phyloP scores from a whole-genome alignment of 805 yeast genomes.

The Pichia phayaonensis region DNA sequence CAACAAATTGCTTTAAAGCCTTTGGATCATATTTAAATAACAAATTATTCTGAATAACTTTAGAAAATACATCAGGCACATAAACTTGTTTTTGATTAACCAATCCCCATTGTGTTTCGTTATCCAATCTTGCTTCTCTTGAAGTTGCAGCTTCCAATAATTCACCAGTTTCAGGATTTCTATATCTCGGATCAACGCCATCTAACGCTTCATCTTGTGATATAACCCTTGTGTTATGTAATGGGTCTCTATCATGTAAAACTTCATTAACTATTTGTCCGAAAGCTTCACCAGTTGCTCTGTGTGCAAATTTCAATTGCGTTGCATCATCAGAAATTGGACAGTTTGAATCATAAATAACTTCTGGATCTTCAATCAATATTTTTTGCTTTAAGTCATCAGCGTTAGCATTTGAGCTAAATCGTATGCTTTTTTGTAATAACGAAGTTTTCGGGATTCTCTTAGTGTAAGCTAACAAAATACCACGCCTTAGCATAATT shows the following conservation, averaged over 20 bases:
- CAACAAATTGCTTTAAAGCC: conserved; percentile 51
- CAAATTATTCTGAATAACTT: conserved; percentile 58
- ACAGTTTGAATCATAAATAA: conserved; percentile 9
- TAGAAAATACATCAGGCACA: conserved; percentile 50
- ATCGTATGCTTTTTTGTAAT: not conserved
- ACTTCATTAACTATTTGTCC: conserved; percentile 36
- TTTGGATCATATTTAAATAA: conserved; percentile 54
- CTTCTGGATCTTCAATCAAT: conserved; percentile 22
- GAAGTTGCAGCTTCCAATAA: conserved; percentile 33
- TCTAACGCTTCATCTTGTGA: conserved; percentile 30
- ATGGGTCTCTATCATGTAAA: conserved; percentile 28
- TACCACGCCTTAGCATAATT: not conserved
- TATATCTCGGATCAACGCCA: conserved; percentile 26
- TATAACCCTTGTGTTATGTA: conserved; percentile 29
- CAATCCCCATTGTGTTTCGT: conserved; percentile 49
- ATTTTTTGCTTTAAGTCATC: conserved; percentile 7
- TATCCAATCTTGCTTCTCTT: conserved; percentile 49
- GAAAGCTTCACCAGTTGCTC: conserved; percentile 33
- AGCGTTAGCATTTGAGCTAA: not conserved
- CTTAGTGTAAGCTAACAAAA: not conserved
- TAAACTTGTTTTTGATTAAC: conserved; percentile 42
- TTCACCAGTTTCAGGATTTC: conserved; percentile 28
- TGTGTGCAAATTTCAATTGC: conserved; percentile 28
- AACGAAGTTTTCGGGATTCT: not conserved
- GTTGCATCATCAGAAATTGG: conserved; percentile 20